A percentile compares a stretch with the other conserved stretches of the same genome.
phyloP scores from a whole-genome alignment of 768 basidiomycete species.

The Tylopilus cervinicoccineus region DNA sequence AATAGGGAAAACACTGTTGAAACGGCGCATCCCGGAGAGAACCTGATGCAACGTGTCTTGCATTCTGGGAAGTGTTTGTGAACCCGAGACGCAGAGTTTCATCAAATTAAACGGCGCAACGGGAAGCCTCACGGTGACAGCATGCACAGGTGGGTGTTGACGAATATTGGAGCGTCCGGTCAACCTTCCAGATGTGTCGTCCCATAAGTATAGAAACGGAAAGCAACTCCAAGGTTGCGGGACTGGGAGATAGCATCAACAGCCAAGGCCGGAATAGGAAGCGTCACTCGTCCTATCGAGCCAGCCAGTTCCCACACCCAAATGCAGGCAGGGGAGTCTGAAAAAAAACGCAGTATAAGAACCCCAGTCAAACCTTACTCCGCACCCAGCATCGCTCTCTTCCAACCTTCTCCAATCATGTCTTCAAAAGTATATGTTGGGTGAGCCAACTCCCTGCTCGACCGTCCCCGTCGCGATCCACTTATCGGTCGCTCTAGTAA shows the following conservation, averaged over 20 bases:
- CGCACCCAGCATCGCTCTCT: slow-evolving; percentile 11
- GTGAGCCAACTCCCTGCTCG: slow-evolving; percentile 15
- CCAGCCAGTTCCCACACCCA: slow-evolving; percentile 13
- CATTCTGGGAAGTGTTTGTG: neutral
- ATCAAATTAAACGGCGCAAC: neutral
- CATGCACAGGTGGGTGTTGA: neutral
- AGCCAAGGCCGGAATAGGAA: slow-evolving; percentile 1
- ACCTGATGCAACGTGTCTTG: slow-evolving; percentile 4
- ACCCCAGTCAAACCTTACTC: slow-evolving; percentile 18
- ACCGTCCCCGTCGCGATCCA: neutral
- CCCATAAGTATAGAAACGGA: neutral
- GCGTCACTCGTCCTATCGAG: neutral
- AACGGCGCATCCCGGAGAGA: slow-evolving; percentile 1
- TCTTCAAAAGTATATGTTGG: slow-evolving; percentile 31
- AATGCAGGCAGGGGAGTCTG: slow-evolving; percentile 33
- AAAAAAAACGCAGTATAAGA: slow-evolving; percentile 33
- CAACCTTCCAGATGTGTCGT: neutral
- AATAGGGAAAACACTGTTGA: neutral
- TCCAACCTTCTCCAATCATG: slow-evolving; percentile 21
- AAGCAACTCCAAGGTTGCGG: neutral
- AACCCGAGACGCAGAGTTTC: neutral
- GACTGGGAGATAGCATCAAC: neutral
- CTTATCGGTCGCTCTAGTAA: slow-evolving; percentile 18
- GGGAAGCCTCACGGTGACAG: slow-evolving; percentile 12
- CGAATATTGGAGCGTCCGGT: neutral